Evolutionary conservation across 2,329 filamentous ascomycete species (phyloP).

Genomic region (Alternaria brassicicola): DNA sequence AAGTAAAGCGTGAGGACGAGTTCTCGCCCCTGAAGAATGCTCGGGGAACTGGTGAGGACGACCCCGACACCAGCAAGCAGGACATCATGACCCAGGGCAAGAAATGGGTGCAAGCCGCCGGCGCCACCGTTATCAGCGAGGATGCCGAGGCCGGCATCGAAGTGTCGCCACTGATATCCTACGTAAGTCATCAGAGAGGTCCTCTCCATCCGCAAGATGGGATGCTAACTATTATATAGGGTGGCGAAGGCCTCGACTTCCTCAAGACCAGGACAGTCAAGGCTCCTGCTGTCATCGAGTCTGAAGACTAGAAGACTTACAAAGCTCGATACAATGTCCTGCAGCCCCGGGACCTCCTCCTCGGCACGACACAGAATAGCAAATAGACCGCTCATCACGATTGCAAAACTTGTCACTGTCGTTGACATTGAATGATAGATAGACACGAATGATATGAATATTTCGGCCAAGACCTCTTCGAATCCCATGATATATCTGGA

Average conservation of each 20-base stretch:
- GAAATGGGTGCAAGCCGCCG: conserved; percentile 82
- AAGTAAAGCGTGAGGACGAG: conserved; percentile 95
- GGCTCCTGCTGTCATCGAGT: conserved; percentile 69
- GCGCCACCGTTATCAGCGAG: conserved; percentile 74
- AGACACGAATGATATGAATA: conserved; percentile 17
- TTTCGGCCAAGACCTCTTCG: neutral
- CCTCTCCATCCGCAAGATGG: neutral
- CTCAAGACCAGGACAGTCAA: conserved; percentile 65
- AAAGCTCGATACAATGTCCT: neutral
- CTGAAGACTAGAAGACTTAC: conserved; percentile 52
- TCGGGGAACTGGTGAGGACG: conserved; percentile 81
- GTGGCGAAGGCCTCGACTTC: conserved; percentile 68
- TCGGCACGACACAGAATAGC: neutral
- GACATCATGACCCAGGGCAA: conserved; percentile 91
- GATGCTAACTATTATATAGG: conserved; percentile 47
- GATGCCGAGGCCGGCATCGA: conserved; percentile 69
- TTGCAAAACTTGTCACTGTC: neutral
- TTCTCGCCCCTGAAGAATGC: conserved; percentile 97
- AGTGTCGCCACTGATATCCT: conserved; percentile 91
- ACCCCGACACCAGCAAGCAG: conserved; percentile 87
- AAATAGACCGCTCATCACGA: neutral
- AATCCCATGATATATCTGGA: neutral
- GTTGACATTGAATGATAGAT: conserved; percentile 5
- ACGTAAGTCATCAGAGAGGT: conserved; percentile 68
- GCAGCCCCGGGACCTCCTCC: conserved; percentile 3